Percentiles rank a stretch among this genome's conserved stretches.
These are phyloP conservation scores for Sutorius eximius DNA, from an alignment of 1,284 basidiomycete species.

Conservation along the genomic window DNA sequence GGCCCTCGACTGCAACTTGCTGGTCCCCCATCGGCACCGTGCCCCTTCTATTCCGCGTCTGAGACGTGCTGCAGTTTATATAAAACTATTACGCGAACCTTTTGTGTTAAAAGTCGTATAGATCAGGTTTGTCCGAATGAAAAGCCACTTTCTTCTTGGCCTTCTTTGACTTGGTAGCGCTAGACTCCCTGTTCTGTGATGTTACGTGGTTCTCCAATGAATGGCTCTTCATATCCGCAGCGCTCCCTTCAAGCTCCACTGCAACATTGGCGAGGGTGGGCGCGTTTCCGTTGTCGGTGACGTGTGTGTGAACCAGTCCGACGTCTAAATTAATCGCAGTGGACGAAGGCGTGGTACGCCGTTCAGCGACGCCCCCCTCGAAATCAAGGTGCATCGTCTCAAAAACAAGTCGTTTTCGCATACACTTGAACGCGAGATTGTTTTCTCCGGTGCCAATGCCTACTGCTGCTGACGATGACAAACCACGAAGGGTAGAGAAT, in stretches of 20 bases:
- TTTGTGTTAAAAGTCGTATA: constrained; percentile 52
- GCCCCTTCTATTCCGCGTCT: not conserved
- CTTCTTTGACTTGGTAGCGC: constrained; percentile 43
- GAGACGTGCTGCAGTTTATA: not conserved
- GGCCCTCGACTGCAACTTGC: too few relatives aligned
- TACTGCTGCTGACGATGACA: constrained; percentile 53
- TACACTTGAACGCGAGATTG: constrained; percentile 94
- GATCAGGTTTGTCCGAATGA: constrained; percentile 62
- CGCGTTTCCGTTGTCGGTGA: constrained; percentile 2
- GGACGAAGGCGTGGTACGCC: constrained; percentile 65
- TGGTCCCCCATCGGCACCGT: not conserved
- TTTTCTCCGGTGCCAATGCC: constrained; percentile 76
- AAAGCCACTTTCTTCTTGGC: constrained; percentile 71
- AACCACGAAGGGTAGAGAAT: constrained; percentile 74
- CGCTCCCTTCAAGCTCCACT: constrained; percentile 28
- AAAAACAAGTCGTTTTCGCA: constrained; percentile 81
- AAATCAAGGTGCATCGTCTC: constrained; percentile 93
- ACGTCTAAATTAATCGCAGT: constrained; percentile 28
- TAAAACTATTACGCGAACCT: not conserved
- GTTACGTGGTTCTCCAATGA: constrained; percentile 1
- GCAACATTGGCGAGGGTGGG: constrained; percentile 21
- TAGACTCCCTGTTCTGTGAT: not conserved
- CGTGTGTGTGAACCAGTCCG: constrained; percentile 16
- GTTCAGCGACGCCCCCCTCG: constrained; percentile 87
- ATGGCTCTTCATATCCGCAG: constrained; percentile 2